Evolutionary conservation across 2,329 filamentous ascomycete species (phyloP), one percentile per base, ranked within the genome.

Genomic region (Monilinia vaccinii-corymbosi): DNA sequence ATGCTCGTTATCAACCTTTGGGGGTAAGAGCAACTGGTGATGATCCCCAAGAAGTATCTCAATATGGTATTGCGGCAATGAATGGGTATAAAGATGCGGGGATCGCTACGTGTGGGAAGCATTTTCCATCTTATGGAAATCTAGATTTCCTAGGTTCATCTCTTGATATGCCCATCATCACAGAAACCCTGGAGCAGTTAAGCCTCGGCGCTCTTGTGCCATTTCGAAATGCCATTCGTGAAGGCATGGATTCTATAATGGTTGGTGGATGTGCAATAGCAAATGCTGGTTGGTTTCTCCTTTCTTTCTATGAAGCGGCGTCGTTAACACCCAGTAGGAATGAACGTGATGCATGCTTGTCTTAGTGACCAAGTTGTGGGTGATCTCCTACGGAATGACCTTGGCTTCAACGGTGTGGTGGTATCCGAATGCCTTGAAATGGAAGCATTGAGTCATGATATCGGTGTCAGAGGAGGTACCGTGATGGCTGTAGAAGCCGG

Each of bases 401-500:
- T 97, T 28, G 88, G 88, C 2, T 97, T 97, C 68, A 83, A 90
- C 53, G 93, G 93, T 1, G 92, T 97, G 2, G 91, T 94, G 28
- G 91, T 97, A 53, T 97, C 92, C 0, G 93, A 97, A 71, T 97
- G 93, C 66, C 76, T 97, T 9, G 93, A 97, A 72, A 97, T 97
- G 93, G 92, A 97, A 70, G 91, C 92, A 0, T 81, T 97, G 10
- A 94, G 91, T 65, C 90, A 96, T 70, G 95, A 97, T 68, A 94
- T 97, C 53, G 93, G 93, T n/a, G 91, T 99, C 21, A 91, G 93
- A 66, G 93, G 94, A 45, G 94, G 94, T 14, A 96, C 93, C 0
- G 91, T 97, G 67, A 97, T 97, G 91, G 94, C 94, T 4, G 89
- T 97, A 55, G 94, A 96, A 72, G 93, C 94, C 36, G 94, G 94